Evolutionary conservation across 768 basidiomycete genomes (phyloP).

Genomic region (Filobasidium wieringae): DNA sequence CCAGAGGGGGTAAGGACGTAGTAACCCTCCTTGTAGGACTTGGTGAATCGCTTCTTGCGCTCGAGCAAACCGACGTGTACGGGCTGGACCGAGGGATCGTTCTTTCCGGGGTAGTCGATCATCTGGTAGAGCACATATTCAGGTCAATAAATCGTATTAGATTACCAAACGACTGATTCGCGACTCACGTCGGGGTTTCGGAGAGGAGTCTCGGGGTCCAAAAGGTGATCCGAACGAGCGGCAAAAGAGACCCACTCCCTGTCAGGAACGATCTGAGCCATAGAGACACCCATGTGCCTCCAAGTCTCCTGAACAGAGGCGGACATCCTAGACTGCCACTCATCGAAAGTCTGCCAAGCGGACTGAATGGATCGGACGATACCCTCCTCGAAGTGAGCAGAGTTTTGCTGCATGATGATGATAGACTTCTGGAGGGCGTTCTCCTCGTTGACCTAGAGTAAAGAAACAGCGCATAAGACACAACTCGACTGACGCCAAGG

Average conservation of each 20-base stretch:
- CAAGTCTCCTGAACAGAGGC: slow-evolving; percentile 62
- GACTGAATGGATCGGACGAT: slow-evolving; percentile 90
- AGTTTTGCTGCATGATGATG: slow-evolving; percentile 96
- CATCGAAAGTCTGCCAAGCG: slow-evolving; percentile 93
- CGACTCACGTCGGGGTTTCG: slow-evolving; percentile 37
- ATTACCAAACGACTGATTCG: not conserved
- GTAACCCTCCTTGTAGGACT: slow-evolving; percentile 70
- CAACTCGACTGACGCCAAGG: not conserved
- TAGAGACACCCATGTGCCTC: slow-evolving; percentile 55
- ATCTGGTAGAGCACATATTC: slow-evolving; percentile 13
- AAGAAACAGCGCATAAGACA: not conserved
- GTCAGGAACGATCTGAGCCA: slow-evolving; percentile 71
- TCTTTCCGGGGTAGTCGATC: slow-evolving; percentile 78
- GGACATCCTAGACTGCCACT: slow-evolving; percentile 62
- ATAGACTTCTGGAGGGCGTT: slow-evolving; percentile 95
- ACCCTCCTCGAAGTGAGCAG: slow-evolving; percentile 91
- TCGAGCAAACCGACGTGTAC: slow-evolving; percentile 85
- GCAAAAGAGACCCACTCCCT: slow-evolving; percentile 94
- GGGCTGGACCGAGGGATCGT: slow-evolving; percentile 70
- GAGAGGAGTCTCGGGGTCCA: slow-evolving; percentile 92
- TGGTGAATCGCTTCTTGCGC: slow-evolving; percentile 90
- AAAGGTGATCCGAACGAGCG: slow-evolving; percentile 80
- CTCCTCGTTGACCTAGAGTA: slow-evolving; percentile 67
- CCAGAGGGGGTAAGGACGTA: slow-evolving; percentile 92
- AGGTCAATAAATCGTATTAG: not conserved